Evolutionary conservation across 2,329 filamentous ascomycete species (phyloP).

Genomic region (Aspergillus persii): DNA sequence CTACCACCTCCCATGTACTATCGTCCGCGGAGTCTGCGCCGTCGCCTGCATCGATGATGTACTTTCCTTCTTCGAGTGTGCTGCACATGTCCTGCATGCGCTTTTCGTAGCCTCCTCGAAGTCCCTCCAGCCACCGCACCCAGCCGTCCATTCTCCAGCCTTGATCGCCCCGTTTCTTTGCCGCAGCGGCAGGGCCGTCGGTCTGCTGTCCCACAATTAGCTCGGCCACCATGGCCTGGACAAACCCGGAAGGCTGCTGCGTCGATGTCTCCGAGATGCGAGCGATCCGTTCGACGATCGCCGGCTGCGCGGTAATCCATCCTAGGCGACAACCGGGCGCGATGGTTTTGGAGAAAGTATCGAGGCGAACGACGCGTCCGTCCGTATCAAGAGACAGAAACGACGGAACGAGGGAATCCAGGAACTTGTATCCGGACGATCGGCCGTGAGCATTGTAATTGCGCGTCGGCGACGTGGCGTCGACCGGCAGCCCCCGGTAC

Average conservation of each 20-base stretch:
- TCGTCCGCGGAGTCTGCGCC: slow-evolving; percentile 37
- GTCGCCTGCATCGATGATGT: slow-evolving; percentile 61
- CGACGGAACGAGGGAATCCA: slow-evolving; percentile 80
- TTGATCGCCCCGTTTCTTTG: slow-evolving; percentile 49
- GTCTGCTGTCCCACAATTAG: slow-evolving; percentile 66
- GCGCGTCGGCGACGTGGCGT: slow-evolving; percentile 32
- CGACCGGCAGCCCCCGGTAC: slow-evolving; percentile 27
- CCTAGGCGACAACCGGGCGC: slow-evolving; percentile 86
- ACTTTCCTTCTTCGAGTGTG: slow-evolving; percentile 67
- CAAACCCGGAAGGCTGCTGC: slow-evolving; percentile 84
- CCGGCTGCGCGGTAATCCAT: slow-evolving; percentile 84
- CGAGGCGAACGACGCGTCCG: slow-evolving; percentile 82
- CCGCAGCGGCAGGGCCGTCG: slow-evolving; percentile 43
- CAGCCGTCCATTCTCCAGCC: slow-evolving; percentile 82
- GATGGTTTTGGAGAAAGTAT: slow-evolving; percentile 92
- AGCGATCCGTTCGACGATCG: slow-evolving; percentile 68
- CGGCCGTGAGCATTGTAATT: slow-evolving; percentile 46
- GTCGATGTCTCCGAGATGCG: slow-evolving; percentile 76
- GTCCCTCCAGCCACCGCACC: slow-evolving; percentile 85
- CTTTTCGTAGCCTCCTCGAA: slow-evolving; percentile 78
- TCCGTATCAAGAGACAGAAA: slow-evolving; percentile 79
- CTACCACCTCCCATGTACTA: slow-evolving; percentile 71
- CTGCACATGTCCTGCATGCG: slow-evolving; percentile 79
- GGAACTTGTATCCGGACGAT: slow-evolving; percentile 68
- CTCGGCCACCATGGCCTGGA: slow-evolving; percentile 69